Percentiles rank a stretch among this genome's conserved stretches.
phyloP scores from a whole-genome alignment of 1,284 basidiomycete species.

The Ceratobasidium papillatum region DNA sequence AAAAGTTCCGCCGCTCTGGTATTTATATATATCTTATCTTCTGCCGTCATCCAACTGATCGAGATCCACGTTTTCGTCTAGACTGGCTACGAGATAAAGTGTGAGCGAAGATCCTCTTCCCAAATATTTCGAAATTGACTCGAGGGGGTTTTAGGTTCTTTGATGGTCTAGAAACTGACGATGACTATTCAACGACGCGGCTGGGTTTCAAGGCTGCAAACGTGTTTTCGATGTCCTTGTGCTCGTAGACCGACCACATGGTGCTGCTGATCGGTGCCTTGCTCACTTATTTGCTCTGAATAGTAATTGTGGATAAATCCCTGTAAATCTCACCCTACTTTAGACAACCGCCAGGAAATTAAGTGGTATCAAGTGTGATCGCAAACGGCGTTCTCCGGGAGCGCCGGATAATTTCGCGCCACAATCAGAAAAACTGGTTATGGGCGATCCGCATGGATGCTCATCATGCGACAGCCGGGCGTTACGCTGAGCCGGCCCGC shows the following conservation, averaged over 20 bases:
- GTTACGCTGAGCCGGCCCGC: background rate
- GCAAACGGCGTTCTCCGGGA: background rate
- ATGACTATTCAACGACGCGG: constrained; percentile 63
- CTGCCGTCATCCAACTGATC: constrained; percentile 21
- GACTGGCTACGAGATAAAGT: constrained; percentile 78
- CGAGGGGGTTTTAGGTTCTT: constrained; percentile 53
- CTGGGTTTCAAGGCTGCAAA: constrained; percentile 80
- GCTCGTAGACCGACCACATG: constrained; percentile 17
- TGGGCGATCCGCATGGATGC: background rate
- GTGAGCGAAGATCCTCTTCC: constrained; percentile 49
- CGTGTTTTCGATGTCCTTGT: constrained; percentile 67
- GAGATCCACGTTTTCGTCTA: constrained; percentile 47
- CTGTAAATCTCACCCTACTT: background rate
- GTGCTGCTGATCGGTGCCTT: constrained; percentile 9
- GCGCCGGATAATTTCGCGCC: background rate
- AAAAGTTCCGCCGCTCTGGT: constrained; percentile 34
- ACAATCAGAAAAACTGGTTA: background rate
- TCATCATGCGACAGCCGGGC: background rate
- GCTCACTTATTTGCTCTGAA: background rate
- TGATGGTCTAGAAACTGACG: constrained; percentile 68
- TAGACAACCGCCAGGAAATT: background rate
- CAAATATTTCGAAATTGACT: background rate
- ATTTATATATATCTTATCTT: background rate
- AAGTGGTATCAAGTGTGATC: too few species aligned
- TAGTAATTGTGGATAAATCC: background rate